Conservation (phyloP, 306 rosid genomes). For the Prunus mume region DNA sequence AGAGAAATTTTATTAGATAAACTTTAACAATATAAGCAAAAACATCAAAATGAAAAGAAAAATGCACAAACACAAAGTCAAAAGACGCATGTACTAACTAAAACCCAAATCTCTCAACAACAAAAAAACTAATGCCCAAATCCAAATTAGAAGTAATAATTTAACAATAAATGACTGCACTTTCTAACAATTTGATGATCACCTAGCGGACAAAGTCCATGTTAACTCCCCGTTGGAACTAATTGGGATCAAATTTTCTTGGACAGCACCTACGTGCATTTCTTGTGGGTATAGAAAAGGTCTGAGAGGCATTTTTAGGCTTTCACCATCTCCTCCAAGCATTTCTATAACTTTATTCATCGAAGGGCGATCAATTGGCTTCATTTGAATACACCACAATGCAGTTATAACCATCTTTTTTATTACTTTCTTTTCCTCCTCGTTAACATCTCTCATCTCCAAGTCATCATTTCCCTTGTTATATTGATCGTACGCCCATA, state of each 20-base stretch:
- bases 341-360: slow-evolving; percentile 5
- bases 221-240: not conserved
- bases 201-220: not conserved
- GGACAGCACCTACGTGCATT: not conserved
- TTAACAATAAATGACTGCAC: too few relatives aligned
- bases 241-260: not conserved
- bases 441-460: not conserved
- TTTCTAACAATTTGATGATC: not conserved
- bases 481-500: not conserved
- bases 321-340: slow-evolving; percentile 8
- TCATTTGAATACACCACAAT: slow-evolving; percentile 14
- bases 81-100: too few relatives aligned
- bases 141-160: too few relatives aligned
- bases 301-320: not conserved
- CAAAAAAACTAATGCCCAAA: too few relatives aligned
- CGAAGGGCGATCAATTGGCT: slow-evolving; percentile 3
- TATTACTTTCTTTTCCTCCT: not conserved
- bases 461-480: not conserved
- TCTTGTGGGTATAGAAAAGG: not conserved
- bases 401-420: slow-evolving; percentile 12
- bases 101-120: too few relatives aligned
- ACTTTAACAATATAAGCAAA: too few relatives aligned
- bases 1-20: too few relatives aligned
- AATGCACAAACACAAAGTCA: too few relatives aligned
- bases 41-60: too few relatives aligned